Base-by-base conservation (phyloP, 1,284 basidiomycete genomes). In the Boletus sp. region DNA sequence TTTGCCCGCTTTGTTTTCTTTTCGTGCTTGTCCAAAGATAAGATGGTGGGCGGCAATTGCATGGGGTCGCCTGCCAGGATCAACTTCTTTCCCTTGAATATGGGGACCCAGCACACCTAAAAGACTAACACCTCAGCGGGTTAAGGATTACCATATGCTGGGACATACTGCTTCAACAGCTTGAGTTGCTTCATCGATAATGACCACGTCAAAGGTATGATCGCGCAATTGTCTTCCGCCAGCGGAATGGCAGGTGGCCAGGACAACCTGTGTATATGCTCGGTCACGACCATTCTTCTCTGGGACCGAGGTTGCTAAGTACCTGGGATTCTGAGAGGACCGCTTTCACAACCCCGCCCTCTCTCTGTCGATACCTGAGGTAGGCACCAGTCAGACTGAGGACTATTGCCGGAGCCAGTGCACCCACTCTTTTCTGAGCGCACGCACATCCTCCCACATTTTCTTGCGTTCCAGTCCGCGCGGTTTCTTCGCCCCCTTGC, bases 161-260 rank as follows among this genome's bases (percentile, higher is more conserved):
- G 16, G n/a, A 50, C 63, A 29, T 61, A 93, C 90, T 8, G 93
- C 89, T 69, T 98, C 94, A n/a, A 96, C 66, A 3, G 93, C 94
- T 67, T 98, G 95, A 0, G 94, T 97, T 0, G 93, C 92, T 70
- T 98, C 95, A 57, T 98, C 95, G 34, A 99, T 92, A 35, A 98
- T 88, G 8, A 94, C 83, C 0, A 93, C 84, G 64, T 98, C 95
- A 59, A 97, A 99, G 3, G 75, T 67, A 51, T 85, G 76, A 51
- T 85, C 81, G 33, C 78, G 77, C 8, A 95, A 69, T 57, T 92
- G 91, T 26, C 84, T 71, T 4, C 88, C 82, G 1, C 94, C 94
- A 2, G 92, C 81, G 4, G 90, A 88, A 69, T 98, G 94, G 56
- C 94, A 97, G 1, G 95, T 98, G 0, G 93, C 85, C 10, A 98